Conservation (phyloP, 148 eudicot species). For the Camellia japonica region DNA sequence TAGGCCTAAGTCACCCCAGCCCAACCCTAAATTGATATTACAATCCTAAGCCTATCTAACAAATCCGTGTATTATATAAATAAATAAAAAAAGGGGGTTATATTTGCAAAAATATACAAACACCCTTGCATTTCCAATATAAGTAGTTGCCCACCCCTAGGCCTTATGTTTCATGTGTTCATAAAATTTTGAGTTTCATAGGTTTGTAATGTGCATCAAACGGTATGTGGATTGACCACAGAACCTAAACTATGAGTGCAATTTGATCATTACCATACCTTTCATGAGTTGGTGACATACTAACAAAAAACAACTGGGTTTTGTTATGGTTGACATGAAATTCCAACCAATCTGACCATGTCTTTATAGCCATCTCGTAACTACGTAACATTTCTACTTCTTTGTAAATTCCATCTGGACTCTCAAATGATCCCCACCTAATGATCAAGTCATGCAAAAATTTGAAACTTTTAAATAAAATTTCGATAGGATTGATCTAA, state of each 20-base stretch:
- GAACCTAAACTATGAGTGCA: neutral
- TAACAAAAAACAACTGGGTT: constrained; percentile 22
- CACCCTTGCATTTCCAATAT: no score
- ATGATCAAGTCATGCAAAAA: neutral
- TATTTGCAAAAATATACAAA: no score
- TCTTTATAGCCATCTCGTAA: constrained; percentile 25
- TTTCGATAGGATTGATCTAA: neutral
- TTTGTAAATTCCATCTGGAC: constrained; percentile 19
- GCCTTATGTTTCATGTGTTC: no score
- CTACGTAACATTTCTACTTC: constrained; percentile 15
- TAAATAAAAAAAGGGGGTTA: no score
- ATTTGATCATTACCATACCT: neutral
- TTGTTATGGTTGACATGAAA: constrained; percentile 20
- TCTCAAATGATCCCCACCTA: constrained; percentile 33
- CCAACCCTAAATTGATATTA: no score
- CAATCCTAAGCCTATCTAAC: no score
- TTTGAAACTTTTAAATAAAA: neutral
- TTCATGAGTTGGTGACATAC: constrained; percentile 27
- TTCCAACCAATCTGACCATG: constrained; percentile 33
- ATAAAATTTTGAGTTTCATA: no score
- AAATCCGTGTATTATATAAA: no score
- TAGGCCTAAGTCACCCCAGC: no score
- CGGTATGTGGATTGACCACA: no score
- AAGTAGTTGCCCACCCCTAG: no score
- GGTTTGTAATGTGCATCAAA: no score